Base-by-base conservation (phyloP, 352 stramenopile species). In the Phytophthora constricta region DNA sequence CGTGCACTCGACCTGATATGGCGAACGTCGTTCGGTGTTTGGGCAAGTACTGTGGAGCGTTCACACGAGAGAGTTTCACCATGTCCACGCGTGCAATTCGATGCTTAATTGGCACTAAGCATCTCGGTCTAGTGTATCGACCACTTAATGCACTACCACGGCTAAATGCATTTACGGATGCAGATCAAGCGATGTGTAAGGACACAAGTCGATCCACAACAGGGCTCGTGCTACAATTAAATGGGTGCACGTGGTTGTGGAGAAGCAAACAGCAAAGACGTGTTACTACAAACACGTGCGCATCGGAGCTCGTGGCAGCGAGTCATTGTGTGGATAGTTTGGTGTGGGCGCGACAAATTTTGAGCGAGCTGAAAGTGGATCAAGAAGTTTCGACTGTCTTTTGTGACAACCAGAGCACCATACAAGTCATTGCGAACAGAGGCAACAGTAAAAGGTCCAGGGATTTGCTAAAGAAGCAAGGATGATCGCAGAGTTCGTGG, bases 61-160 rank as follows among this genome's bases (percentile, higher is more conserved):
- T 41, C n/a, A 63, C 56, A n/a, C 31, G 50, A 16, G 43, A 54
- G 10, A 58, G 58, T 37, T 65, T 53, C 23, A 17, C 46, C 1
- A 27, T 27, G 8, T 33, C 58, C 17, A 46, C 58, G 22, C 33
- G 56, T 31, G 34, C 31, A 10, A 26, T 65, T 26, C 25, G 48
- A 20, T 66, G 42, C 8, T 11, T 54, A 27, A 26, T 50, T 17
- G 22, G 10, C 20, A 66, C 49, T 1, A 41, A 60, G n/a, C n/a
- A 49, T 4, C 5, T 55, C 4, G 49, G 49, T 2, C 33, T 65
- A 2, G 47, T 65, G 5, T 65, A 58, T 51, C 58, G 47, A 4
- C 20, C 37, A 20, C 7, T 33, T 3, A 7, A 7, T 13, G 31
- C 7, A 39, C 31, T 13, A 19, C 45, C 9, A 37, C 39, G 11